Base-by-base conservation (phyloP, 805 yeast species). In the Tetrapisispora taiwanensis region DNA sequence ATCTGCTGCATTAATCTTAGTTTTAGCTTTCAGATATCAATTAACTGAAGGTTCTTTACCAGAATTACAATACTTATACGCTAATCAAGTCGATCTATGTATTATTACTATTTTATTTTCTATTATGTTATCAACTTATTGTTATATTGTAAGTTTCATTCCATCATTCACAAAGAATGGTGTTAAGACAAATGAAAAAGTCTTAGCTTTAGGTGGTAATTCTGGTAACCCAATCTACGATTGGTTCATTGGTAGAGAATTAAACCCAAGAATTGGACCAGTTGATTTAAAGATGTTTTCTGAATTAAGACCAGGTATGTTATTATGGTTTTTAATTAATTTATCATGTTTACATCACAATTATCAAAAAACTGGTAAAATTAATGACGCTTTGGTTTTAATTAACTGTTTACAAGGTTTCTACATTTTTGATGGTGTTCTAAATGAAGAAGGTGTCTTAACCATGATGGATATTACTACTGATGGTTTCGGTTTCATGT, bases 401-500 rank as follows among this genome's bases (percentile, higher is more conserved):
- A 80, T 88, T 17, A 78, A 76, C 44, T 28, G 73, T 1, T 66
- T 90, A 49, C 95, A 92, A 63, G 75, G 81, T 1, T 80, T 81
- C 56, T 92, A 92, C 59, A 81, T 89, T 15, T 69, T 89, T 56
- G 98, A 92, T 60, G 96, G 97, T 40, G 94, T 90, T 0, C 68
- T 86, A 52, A 87, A 88, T 62, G 97, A 92, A 62, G 85, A 79
- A 56, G 97, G 97, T 6, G 75, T 81, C 12, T 69, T 92, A 47
- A 79, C 92, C 7, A 92, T 92, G 97, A 90, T 92, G 75, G 98
- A 92, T 63, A 79, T 89, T 41, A 84, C 94, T 7, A 85, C 95
- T 10, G 98, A 92, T 66, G 98, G 98, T 0, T 87, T 92, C 61
- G 98, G 98, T 1, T 89, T 81, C 66, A 92, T 92, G 98, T 71